Conservation (phyloP, 768 basidiomycete genomes). For the Kwoniella botswanensis region DNA sequence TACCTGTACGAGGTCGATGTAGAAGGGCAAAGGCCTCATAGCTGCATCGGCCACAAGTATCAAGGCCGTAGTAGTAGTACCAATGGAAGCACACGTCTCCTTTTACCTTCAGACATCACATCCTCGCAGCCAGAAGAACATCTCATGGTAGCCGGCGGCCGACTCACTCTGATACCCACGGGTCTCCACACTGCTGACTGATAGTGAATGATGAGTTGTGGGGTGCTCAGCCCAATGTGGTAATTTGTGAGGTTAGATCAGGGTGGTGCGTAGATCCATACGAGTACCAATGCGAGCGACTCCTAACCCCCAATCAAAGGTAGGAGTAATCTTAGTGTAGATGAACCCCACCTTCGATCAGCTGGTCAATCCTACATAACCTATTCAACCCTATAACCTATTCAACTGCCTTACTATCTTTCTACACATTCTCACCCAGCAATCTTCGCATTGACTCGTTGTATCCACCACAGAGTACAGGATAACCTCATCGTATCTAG, state of each 20-base stretch:
- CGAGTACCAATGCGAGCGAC: neutral
- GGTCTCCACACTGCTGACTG: slow-evolving; percentile 11
- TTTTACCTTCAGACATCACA: neutral
- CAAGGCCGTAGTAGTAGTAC: too few relatives aligned
- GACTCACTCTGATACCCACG: neutral
- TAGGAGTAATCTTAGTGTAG: neutral
- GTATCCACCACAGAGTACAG: neutral
- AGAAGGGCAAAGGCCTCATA: too few relatives aligned
- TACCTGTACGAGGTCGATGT: too few relatives aligned
- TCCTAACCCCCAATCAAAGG: neutral
- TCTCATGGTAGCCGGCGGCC: slow-evolving; percentile 16
- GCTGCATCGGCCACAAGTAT: too few relatives aligned
- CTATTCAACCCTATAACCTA: neutral
- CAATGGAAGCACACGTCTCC: neutral
- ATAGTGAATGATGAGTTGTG: neutral
- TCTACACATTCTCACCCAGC: neutral
- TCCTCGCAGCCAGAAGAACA: neutral
- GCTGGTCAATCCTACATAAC: neutral
- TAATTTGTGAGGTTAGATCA: slow-evolving; percentile 7
- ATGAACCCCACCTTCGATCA: neutral
- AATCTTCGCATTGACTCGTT: neutral
- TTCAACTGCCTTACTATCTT: neutral
- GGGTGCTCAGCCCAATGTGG: slow-evolving; percentile 1
- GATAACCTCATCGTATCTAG: neutral
- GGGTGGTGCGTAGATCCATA: neutral